Evolutionary conservation across 2,329 filamentous ascomycete species (phyloP), one percentile per base, ranked within the genome.

Genomic region (Fusarium tupiense): DNA sequence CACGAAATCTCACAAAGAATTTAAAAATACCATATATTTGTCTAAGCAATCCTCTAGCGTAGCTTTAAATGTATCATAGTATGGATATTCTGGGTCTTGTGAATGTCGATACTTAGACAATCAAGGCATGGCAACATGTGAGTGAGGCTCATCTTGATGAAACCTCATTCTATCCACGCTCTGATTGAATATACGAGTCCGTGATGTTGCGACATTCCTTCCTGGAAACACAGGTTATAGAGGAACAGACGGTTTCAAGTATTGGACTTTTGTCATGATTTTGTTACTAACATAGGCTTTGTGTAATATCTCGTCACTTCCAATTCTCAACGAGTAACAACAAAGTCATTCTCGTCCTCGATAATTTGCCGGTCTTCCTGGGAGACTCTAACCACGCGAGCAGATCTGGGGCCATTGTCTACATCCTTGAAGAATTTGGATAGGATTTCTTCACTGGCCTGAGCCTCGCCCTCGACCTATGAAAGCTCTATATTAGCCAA

Each of bases 391-490:
- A 91, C 90, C 0, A 98, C 96, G 31, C 88, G 88, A 4, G 95
- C 91, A 63, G 90, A 86, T 3, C 87, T 85, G 0, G 95, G 95
- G 0, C 96, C 96, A 60, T 90, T 88, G 78, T 94, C 88, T 53
- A 98, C 85, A 71, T 94, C 91, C 75, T 92, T 90, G 41, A 97
- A 84, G 74, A 98, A 92, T 63, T 90, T 88, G 60, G 90, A 83
- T 33, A 98, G 81, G 6, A 88, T 83, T 2, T 90, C 87, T 3
- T 91, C 87, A 5, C 89, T 86, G 37, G 94, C 95, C 81, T 98
- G 96, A 10, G 92, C 95, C 84, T 98, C 95, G 33, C 96, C 96
- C 79, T 94, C 91, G 53, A 98, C 95, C 94, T 98, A 53, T 77
- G 83, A 60, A 17, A 22, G 20, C 17, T 29, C 35, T 41, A 41